A percentile compares a stretch with the other conserved stretches of the same genome.
Evolutionary conservation across 2,329 filamentous ascomycete species (phyloP).

Genomic region (Trichoderma aggressivum): DNA sequence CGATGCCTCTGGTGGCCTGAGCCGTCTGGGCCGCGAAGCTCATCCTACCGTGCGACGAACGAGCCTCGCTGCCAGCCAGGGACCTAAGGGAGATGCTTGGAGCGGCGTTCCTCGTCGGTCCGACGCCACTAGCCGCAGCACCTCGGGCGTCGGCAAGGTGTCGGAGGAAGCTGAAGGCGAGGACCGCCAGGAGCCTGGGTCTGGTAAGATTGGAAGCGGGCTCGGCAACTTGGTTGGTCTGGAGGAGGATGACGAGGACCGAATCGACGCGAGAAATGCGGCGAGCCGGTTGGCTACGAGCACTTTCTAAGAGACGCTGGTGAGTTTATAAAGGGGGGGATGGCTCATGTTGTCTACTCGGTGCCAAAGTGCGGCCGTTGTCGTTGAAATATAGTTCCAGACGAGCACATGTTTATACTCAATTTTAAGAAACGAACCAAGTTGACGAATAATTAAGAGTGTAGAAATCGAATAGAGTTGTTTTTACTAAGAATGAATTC

Average conservation of each 20-base stretch:
- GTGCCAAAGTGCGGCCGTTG: not conserved
- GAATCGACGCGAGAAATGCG: slow-evolving; percentile 92
- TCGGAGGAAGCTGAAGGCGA: slow-evolving; percentile 56
- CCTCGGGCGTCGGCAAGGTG: slow-evolving; percentile 62
- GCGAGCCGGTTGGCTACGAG: slow-evolving; percentile 90
- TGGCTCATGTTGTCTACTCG: not conserved
- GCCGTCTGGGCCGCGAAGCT: slow-evolving; percentile 81
- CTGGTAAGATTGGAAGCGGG: slow-evolving; percentile 36
- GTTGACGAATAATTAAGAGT: not conserved
- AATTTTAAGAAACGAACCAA: not conserved
- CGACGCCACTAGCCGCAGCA: slow-evolving; percentile 71
- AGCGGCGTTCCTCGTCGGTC: slow-evolving; percentile 84
- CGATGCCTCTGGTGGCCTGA: slow-evolving; percentile 85
- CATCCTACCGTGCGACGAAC: slow-evolving; percentile 73
- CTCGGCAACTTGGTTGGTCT: slow-evolving; percentile 47
- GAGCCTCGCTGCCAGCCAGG: slow-evolving; percentile 82
- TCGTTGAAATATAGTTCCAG: not conserved
- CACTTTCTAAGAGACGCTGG: slow-evolving; percentile 63
- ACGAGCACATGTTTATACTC: slow-evolving; percentile 7
- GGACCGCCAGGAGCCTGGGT: slow-evolving; percentile 38
- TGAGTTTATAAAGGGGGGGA: not conserved
- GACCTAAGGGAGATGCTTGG: slow-evolving; percentile 97
- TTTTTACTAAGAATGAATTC: not conserved
- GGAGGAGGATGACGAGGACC: slow-evolving; percentile 87
- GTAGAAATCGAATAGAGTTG: not conserved